These are phyloP conservation scores for Nyssa sinensis DNA, from an alignment of 148 eudicot species.

Conservation along the genomic window DNA sequence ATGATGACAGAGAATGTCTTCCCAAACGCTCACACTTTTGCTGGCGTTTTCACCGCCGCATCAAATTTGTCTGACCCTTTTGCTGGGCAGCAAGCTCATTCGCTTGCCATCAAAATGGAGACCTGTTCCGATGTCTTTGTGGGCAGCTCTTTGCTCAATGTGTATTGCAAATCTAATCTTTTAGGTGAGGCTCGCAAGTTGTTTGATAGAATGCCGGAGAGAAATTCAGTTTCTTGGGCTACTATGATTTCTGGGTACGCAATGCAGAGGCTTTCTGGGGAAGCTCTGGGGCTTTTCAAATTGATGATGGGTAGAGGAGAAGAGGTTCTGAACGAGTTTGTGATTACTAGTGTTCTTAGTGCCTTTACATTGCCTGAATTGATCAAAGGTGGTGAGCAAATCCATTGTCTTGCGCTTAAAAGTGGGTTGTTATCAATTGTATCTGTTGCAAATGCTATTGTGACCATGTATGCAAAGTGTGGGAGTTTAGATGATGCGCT, in stretches of 20 bases:
- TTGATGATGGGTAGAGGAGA: slow-evolving; percentile 26
- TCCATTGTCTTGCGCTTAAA: slow-evolving; percentile 44
- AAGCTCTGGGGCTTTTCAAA: slow-evolving; percentile 40
- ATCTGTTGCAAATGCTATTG: slow-evolving; percentile 51
- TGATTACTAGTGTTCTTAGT: slow-evolving; percentile 47
- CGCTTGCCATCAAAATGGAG: slow-evolving; percentile 28
- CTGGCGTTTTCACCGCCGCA: slow-evolving; percentile 36
- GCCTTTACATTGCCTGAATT: slow-evolving; percentile 28
- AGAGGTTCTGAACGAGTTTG: slow-evolving; percentile 37
- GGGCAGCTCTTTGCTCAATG: slow-evolving; percentile 36
- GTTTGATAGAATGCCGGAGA: slow-evolving; percentile 56
- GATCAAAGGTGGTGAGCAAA: slow-evolving; percentile 31
- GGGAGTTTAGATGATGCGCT: slow-evolving; percentile 34
- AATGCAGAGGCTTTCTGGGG: slow-evolving; percentile 29
- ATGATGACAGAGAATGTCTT: slow-evolving; percentile 31
- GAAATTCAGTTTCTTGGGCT: slow-evolving; percentile 50
- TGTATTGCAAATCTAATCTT: slow-evolving; percentile 45
- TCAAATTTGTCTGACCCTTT: slow-evolving; percentile 14
- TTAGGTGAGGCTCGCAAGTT: slow-evolving; percentile 38
- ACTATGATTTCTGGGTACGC: slow-evolving; percentile 54
- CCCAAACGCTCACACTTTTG: slow-evolving; percentile 41
- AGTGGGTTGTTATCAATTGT: slow-evolving; percentile 28
- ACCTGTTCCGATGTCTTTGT: slow-evolving; percentile 36
- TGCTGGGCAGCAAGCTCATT: slow-evolving; percentile 42
- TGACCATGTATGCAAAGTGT: slow-evolving; percentile 58